Evolutionary conservation across 306 rosid genomes (phyloP).

Genomic region (Spatholobus suberectus): DNA sequence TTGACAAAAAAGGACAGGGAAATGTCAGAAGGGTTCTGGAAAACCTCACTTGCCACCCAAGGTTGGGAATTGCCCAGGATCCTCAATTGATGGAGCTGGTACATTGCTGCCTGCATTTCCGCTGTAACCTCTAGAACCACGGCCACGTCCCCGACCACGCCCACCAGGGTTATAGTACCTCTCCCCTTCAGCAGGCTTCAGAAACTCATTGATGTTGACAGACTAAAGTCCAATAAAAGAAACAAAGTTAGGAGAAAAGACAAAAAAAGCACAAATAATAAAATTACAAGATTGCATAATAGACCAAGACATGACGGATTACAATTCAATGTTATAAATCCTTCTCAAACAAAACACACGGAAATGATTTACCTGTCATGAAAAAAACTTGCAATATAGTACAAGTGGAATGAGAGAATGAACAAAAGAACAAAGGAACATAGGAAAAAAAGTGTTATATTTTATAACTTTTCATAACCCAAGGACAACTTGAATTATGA

Average conservation of each 20-base stretch:
- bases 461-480: not conserved
- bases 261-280: not conserved
- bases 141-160: slow-evolving; percentile 82
- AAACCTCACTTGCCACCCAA: slow-evolving; percentile 86
- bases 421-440: not conserved
- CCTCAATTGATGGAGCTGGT: slow-evolving; percentile 79
- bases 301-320: not conserved
- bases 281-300: not conserved
- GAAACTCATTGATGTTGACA: slow-evolving; percentile 83
- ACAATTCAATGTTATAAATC: not conserved
- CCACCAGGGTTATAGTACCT: slow-evolving; percentile 74
- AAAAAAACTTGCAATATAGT: not conserved
- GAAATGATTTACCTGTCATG: too few species aligned
- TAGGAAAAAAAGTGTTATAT: not conserved
- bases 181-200: slow-evolving; percentile 92
- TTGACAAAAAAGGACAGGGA: slow-evolving; percentile 39
- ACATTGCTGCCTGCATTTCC: slow-evolving; percentile 56
- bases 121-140: slow-evolving; percentile 63
- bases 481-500: not conserved
- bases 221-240: slow-evolving; percentile 53
- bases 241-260: not conserved
- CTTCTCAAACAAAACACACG: not conserved
- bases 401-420: not conserved
- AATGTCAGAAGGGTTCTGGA: slow-evolving; percentile 45
- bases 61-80: slow-evolving; percentile 94